Percentiles rank a stretch among this genome's conserved stretches.
phyloP scores from a whole-genome alignment of 1,284 basidiomycete genomes.

The Trametes pubescens region DNA sequence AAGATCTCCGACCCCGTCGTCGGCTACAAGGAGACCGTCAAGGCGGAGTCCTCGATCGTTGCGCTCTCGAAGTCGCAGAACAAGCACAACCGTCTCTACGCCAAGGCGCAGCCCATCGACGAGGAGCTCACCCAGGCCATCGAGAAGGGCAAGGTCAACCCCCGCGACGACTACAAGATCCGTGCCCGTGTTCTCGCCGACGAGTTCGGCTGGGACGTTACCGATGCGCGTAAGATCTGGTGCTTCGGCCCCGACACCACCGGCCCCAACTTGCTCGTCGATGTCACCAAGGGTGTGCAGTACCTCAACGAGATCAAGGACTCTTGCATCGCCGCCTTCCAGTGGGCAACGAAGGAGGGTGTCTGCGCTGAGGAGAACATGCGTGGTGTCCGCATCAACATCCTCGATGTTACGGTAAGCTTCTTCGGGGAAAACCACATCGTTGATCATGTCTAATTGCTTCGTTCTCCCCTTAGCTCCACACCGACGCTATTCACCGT shows the following conservation, averaged over 20 bases:
- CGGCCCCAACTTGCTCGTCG: constrained; percentile 96
- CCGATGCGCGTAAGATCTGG: constrained; percentile 99
- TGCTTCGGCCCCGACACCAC: constrained; percentile 99
- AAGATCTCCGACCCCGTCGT: constrained; percentile 99
- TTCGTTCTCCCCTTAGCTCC: constrained; percentile 63
- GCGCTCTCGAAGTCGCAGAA: constrained; percentile 99
- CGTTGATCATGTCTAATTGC: constrained; percentile 9
- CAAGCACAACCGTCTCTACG: constrained; percentile 99
- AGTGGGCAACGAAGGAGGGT: constrained; percentile 99
- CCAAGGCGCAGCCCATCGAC: constrained; percentile 92
- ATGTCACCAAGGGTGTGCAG: constrained; percentile 99
- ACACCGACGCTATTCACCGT: constrained; percentile 99
- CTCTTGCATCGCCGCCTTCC: constrained; percentile 98
- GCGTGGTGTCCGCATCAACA: constrained; percentile 97
- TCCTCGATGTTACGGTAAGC: constrained; percentile 93
- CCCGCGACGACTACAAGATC: constrained; percentile 98
- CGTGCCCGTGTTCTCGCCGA: constrained; percentile 97
- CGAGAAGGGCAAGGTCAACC: constrained; percentile 85
- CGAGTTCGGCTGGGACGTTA: constrained; percentile 98
- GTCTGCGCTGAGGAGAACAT: constrained; percentile 97
- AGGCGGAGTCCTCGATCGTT: constrained; percentile 94
- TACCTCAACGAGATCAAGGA: constrained; percentile 99
- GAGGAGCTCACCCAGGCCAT: constrained; percentile 96
- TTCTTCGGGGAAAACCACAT: constrained; percentile 12
- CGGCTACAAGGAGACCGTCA: constrained; percentile 98